Evolutionary conservation across 2,329 filamentous ascomycete genomes (phyloP).

Genomic region (Xylaria sp.): DNA sequence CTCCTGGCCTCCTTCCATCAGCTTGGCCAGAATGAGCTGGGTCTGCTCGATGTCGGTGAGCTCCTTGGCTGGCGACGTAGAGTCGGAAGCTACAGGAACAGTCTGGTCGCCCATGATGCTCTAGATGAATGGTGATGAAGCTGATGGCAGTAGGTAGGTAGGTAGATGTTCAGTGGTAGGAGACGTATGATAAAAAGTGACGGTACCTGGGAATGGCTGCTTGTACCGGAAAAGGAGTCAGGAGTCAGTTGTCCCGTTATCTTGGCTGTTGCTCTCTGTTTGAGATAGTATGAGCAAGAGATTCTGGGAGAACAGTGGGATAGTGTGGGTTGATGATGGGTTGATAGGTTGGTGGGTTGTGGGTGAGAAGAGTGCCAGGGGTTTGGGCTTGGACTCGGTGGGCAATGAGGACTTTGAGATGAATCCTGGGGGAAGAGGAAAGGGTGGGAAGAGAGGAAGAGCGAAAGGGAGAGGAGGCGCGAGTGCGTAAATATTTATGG

Average conservation of each 20-base stretch:
- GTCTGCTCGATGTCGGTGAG: constrained; percentile 50
- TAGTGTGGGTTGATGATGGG: neutral
- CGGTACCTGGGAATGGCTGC: neutral
- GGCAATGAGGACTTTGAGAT: too few species aligned
- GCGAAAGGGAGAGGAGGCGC: neutral
- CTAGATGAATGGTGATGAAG: neutral
- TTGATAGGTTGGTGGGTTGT: neutral
- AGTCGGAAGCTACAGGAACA: constrained; percentile 24
- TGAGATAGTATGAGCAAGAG: neutral
- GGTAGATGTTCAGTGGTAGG: neutral
- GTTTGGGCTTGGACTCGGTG: too few species aligned
- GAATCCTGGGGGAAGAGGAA: neutral
- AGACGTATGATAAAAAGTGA: neutral
- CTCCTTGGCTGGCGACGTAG: constrained; percentile 27
- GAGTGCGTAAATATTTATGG: neutral
- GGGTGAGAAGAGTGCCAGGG: neutral
- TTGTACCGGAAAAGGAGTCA: neutral
- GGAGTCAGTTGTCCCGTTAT: neutral
- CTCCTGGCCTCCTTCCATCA: constrained; percentile 88
- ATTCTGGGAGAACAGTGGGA: neutral
- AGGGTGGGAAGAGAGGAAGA: neutral
- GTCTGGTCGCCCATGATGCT: constrained; percentile 29
- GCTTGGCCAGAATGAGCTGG: constrained; percentile 73
- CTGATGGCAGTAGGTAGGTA: neutral
- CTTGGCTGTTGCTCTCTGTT: neutral